These are phyloP conservation scores for Dentipellis fragilis DNA, from an alignment of 768 basidiomycete genomes.

Conservation along the genomic window DNA sequence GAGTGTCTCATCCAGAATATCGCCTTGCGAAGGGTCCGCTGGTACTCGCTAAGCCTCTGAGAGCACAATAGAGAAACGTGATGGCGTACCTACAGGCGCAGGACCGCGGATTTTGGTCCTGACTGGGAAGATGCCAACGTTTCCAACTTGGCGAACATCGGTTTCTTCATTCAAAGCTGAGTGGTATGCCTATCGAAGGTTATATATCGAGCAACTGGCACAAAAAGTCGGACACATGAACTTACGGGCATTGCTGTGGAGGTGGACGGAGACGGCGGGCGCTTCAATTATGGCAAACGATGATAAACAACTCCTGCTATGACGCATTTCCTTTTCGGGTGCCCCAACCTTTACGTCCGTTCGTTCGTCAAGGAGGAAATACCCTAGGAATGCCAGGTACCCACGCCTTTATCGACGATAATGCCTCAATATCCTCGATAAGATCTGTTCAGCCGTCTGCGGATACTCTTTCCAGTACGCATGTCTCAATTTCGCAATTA, in stretches of 20 bases:
- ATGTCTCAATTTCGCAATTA: neutral
- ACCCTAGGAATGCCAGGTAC: neutral
- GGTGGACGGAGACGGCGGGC: neutral
- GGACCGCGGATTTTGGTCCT: conserved; percentile 88
- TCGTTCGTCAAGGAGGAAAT: neutral
- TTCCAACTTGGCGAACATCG: conserved; percentile 79
- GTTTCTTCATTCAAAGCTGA: conserved; percentile 83
- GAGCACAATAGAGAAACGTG: conserved; percentile 1
- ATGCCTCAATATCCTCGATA: conserved; percentile 32
- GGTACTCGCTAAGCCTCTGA: conserved; percentile 10
- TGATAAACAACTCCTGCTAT: neutral
- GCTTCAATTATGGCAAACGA: neutral
- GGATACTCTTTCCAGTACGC: conserved; percentile 67
- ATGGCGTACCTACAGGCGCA: conserved; percentile 60
- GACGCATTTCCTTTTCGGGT: neutral
- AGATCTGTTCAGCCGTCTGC: conserved; percentile 49
- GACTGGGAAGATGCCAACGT: conserved; percentile 84
- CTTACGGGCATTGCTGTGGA: conserved; percentile 18
- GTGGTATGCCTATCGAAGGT: conserved; percentile 74
- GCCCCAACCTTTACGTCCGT: neutral
- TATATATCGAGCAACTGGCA: neutral
- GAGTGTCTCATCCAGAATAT: conserved; percentile 93
- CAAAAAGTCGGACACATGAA: neutral
- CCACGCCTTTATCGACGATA: conserved; percentile 25
- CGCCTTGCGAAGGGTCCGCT: conserved; percentile 74